Percentiles rank a stretch among this genome's conserved stretches.
Conservation (phyloP, 2,329 filamentous ascomycete genomes). For the Pestalotiopsis sp. region DNA sequence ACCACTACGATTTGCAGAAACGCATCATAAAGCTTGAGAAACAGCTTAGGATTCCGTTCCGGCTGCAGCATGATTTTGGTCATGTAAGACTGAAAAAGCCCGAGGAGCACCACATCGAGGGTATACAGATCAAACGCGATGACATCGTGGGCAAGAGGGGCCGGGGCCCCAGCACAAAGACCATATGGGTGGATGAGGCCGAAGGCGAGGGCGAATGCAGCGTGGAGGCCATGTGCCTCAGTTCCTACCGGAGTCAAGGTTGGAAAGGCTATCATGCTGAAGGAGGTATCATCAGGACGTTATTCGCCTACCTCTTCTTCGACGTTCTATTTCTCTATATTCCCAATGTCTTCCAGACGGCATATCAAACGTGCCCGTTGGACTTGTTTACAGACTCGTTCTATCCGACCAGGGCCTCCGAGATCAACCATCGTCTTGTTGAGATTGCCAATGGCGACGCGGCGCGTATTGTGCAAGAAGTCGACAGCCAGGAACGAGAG, state of each 20-base stretch:
- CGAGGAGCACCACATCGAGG: slow-evolving; percentile 73
- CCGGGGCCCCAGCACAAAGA: slow-evolving; percentile 64
- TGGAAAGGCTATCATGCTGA: slow-evolving; percentile 97
- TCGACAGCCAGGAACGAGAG: slow-evolving; percentile 71
- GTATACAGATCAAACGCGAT: slow-evolving; percentile 73
- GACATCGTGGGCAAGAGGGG: slow-evolving; percentile 43
- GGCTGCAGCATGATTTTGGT: slow-evolving; percentile 89
- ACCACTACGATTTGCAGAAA: slow-evolving; percentile 93
- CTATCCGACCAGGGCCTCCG: slow-evolving; percentile 80
- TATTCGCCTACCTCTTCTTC: slow-evolving; percentile 90
- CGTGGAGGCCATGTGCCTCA: slow-evolving; percentile 94
- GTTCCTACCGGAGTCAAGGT: slow-evolving; percentile 77
- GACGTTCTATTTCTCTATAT: slow-evolving; percentile 92
- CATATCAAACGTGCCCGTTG: slow-evolving; percentile 90
- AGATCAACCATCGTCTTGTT: slow-evolving; percentile 85
- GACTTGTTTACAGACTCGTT: slow-evolving; percentile 94
- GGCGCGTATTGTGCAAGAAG: slow-evolving; percentile 63
- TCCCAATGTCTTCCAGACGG: slow-evolving; percentile 95
- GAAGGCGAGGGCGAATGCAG: slow-evolving; percentile 74
- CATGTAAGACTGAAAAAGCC: slow-evolving; percentile 81
- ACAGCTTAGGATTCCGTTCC: slow-evolving; percentile 77
- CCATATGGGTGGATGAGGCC: slow-evolving; percentile 82
- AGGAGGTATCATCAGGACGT: slow-evolving; percentile 86
- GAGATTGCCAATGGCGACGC: slow-evolving; percentile 86
- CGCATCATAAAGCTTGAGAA: slow-evolving; percentile 90